Evolutionary conservation across 2,329 filamentous ascomycete genomes (phyloP), one percentile per base, ranked within the genome.

Genomic region (Botryotinia convoluta): DNA sequence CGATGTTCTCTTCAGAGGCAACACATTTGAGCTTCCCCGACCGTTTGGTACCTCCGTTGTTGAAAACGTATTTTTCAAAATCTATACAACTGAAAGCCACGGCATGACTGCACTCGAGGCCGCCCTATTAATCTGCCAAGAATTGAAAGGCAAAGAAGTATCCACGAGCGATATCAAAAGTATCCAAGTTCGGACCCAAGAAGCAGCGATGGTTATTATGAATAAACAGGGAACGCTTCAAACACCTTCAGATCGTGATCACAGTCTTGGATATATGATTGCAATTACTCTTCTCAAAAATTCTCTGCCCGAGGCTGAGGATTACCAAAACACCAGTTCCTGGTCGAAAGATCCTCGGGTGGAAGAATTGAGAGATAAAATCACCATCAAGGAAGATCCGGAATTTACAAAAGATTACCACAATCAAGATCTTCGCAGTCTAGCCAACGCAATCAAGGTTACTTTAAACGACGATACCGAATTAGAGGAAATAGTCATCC

Each of bases 241-340:
- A 2, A 81, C 81, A 73, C 71, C 77, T 22, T 81, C 82, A 10
- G 82, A 83, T 72, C 77, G 82, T 16, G 82, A 82, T 74, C 82
- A 83, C 62, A 82, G 80, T 65, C 75, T 83, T 63, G 78, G 82
- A 67, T 83, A 79, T 70, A 77, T 81, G 42, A 75, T 83, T 29
- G 79, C 81, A 6, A 61, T 83, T 29, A 75, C 76, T 3, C 75
- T 83, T 10, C 69, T 82, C 32, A 83, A 83, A 70, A 80, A 79
- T 1, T 39, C 44, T 7, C 54, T 73, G 20, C 35, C 68, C 29
- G 72, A 72, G 48, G 18, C 72, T n/a, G 54, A 54, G 14, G 74
- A 75, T 69, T 75, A 67, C 32, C 18, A 51, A n/a, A 67, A 69
- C 48, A 44, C 29, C 12, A 75, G 72, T 37, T 14, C 69, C 35